Evolutionary conservation across 2,329 filamentous ascomycete genomes (phyloP), one percentile per base, ranked within the genome.

Genomic region (Arachnomyces sp.): DNA sequence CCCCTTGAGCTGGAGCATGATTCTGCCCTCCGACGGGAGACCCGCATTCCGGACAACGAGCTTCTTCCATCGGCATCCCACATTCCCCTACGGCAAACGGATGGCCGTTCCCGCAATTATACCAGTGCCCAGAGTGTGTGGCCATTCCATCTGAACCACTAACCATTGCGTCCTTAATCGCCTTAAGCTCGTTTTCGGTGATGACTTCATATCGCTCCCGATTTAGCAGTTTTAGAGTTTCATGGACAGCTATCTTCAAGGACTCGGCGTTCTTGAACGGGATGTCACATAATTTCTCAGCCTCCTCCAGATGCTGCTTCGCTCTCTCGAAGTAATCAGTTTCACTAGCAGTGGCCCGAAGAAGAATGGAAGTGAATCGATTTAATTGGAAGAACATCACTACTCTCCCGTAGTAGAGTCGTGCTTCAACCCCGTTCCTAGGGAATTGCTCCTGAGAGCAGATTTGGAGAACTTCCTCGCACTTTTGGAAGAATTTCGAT

Each of bases 81-180:
- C 80, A 83, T 44, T 84, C 76, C 1, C 78, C 79, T 25, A 84
- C 68, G 0, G 78, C 76, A 47, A 84, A 81, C 2, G 59, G 61
- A 48, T 66, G 61, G 1, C 57, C 53, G 34, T 65, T 63, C n/a
- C 31, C 43, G 42, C 63, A 66, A 39, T 62, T 58, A 40, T 65
- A 72, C 50, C 64, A 69, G 44, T 68, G 66, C 18, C 62, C 56
- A 2, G 53, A 34, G 16, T 34, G 32, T 5, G 32, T 34, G 14
- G 9, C 14, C 14, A 34, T 12, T 4, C 32, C 32, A 12, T 18
- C 14, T 9, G 9, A 14, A 9, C 31, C 30, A 37, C 48, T 60
- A 3, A 68, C 57, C 70, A 75, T 75, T 1, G 71, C 70, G 1
- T 46, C 38, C 34, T 71, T 69, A 43, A 75, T 68, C 2, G 64